Base-by-base conservation (phyloP, 1,284 basidiomycete genomes). In the Golubevia sp. region DNA sequence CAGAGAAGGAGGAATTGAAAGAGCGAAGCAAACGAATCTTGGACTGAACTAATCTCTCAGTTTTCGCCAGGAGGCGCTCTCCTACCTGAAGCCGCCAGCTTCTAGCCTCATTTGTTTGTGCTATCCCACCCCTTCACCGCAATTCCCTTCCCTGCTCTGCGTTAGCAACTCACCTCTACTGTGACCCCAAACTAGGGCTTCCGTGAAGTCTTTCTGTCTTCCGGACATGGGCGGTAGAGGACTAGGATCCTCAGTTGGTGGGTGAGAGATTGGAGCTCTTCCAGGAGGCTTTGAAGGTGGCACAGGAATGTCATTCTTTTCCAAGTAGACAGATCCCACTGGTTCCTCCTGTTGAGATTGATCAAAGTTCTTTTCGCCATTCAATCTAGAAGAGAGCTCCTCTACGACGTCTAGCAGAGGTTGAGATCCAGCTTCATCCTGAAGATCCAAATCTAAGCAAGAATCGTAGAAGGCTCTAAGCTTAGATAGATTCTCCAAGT, bases 121-220 rank as follows among this genome's bases (percentile, higher is more conserved):
- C n/a, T n/a, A n/a, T n/a, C n/a, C n/a, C n/a, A n/a, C n/a, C n/a
- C n/a, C n/a, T n/a, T n/a, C n/a, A n/a, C n/a, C n/a, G n/a, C n/a
- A n/a, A n/a, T n/a, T n/a, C n/a, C n/a, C n/a, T 18, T 44, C 38
- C 38, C 38, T 8, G 11, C 38, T 44, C 18, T 44, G 11, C 38
- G 2, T 30, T 6, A 11, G 51, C 6, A 4, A 73, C 86, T 69
- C 76, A 89, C 92, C 92, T 85, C 89, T 87, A 24, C 93, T 91
- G 82, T 98, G 94, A 53, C 97, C 86, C 85, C 89, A 97, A 3
- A 92, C 90, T 44, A 98, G 84, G 0, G 92, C 90, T 55, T 91
- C 90, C 4, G 94, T 97, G 64, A 77, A 87, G 65, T 76, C 93
- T 83, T 27, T 89, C 86, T 59, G 85, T 70, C 65, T 79, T 61